Percentiles rank a stretch among this genome's conserved stretches.
Conservation (phyloP, 78 protist genomes). For the Diacronema lutheri region DNA sequence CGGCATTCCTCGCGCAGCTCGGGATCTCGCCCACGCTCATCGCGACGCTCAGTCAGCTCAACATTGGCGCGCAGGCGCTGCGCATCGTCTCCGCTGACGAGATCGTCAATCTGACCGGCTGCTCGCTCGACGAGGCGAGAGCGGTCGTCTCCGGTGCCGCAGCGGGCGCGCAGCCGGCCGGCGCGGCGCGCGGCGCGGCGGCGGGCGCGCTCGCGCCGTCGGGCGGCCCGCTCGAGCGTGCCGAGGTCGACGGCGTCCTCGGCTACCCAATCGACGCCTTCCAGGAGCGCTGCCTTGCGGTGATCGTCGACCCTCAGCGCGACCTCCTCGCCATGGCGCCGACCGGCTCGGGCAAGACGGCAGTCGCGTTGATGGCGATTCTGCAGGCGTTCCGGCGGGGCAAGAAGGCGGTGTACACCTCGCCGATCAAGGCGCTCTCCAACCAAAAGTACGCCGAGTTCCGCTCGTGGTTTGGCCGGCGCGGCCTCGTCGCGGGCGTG, state of each 20-base stretch:
- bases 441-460: conserved; percentile 40
- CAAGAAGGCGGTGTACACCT: conserved; percentile 34
- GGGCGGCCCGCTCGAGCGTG: not conserved
- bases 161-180: too few relatives aligned
- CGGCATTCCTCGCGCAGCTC: too few relatives aligned
- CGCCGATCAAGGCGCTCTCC: conserved; percentile 39
- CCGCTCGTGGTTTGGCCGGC: not conserved
- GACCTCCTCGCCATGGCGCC: conserved; percentile 37
- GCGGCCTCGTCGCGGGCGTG: not conserved
- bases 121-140: not conserved
- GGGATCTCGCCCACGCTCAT: too few relatives aligned
- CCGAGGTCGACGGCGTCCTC: not conserved
- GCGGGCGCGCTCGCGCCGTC: too few relatives aligned
- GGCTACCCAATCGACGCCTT: conserved; percentile 29
- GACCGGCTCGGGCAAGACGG: conserved; percentile 30
- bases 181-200: too few relatives aligned
- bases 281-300: conserved; percentile 1
- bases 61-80: not conserved
- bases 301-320: not conserved
- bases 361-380: conserved; percentile 18
- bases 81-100: not conserved
- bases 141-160: not conserved
- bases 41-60: too few relatives aligned
- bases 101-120: not conserved
- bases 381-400: conserved; percentile 5